A percentile compares a stretch with the other conserved stretches of the same genome.
phyloP scores from a whole-genome alignment of 805 yeast species.

The Citeromyces matritensis region DNA sequence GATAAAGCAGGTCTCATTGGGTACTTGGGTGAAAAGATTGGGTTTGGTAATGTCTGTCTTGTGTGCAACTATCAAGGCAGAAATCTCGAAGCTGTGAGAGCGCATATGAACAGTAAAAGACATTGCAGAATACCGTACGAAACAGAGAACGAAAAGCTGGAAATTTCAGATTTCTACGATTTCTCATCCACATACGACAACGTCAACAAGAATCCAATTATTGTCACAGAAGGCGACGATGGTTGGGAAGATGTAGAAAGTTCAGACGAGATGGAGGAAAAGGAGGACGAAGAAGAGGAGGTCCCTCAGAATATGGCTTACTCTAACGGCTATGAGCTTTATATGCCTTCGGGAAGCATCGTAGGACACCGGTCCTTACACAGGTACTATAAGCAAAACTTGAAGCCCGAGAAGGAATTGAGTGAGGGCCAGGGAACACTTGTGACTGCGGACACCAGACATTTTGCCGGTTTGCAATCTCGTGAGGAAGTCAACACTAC shows the following conservation, averaged over 20 bases:
- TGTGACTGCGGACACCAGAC: slow-evolving; percentile 61
- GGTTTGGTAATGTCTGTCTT: slow-evolving; percentile 73
- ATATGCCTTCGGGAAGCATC: slow-evolving; percentile 63
- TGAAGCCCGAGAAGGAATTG: slow-evolving; percentile 29
- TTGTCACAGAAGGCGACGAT: slow-evolving; percentile 16
- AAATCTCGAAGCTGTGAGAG: slow-evolving; percentile 72
- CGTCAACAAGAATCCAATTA: slow-evolving; percentile 13
- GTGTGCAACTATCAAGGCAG: slow-evolving; percentile 78
- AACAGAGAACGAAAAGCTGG: slow-evolving; percentile 57
- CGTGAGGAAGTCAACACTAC: slow-evolving; percentile 22
- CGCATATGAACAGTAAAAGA: slow-evolving; percentile 73
- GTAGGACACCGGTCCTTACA: slow-evolving; percentile 73
- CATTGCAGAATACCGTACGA: slow-evolving; percentile 90
- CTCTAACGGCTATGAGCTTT: slow-evolving; percentile 41
- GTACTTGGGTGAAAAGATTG: slow-evolving; percentile 68
- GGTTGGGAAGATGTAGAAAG: slow-evolving; percentile 17
- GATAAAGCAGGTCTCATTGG: slow-evolving; percentile 61
- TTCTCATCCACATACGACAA: slow-evolving; percentile 47
- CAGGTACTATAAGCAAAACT: slow-evolving; percentile 56
- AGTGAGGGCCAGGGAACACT: slow-evolving; percentile 63
- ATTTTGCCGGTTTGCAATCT: slow-evolving; percentile 23
- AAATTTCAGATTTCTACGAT: slow-evolving; percentile 73
- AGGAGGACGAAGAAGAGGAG: slow-evolving; percentile 14
- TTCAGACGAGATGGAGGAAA: slow-evolving; percentile 16
- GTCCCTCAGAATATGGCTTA: slow-evolving; percentile 14